Evolutionary conservation across 345 rosid species (phyloP), one percentile per base, ranked within the genome.

Genomic region (Bretschneidera sinensis): DNA sequence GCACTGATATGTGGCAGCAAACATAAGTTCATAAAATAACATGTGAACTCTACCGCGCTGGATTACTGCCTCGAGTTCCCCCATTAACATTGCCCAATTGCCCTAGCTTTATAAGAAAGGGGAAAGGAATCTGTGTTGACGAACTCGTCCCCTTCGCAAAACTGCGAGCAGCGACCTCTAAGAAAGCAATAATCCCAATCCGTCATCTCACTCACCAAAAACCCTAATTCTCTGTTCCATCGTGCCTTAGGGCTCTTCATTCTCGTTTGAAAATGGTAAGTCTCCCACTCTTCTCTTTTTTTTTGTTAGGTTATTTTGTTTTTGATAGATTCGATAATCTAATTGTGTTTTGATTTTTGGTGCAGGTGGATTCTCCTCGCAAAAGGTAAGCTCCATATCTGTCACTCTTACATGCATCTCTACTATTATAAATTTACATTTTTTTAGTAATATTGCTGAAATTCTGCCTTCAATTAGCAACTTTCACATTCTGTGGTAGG

Each of bases 321-420:
- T 9, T 5, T 39, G 45, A 4, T 39, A 9, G 45, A 39, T 39
- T 1, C 4, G 9, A 31, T 31, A 31, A 31, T 31, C 35, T 31
- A 4, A 31, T 4, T 31, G 35, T 9, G 4, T 31, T 17, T 60
- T 69, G 2, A 5, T 39, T 43, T 9, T 60, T 53, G 54, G 59
- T 58, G 65, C 87, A 91, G 96, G 89, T 74, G 43, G 94, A 81
- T 73, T 85, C 87, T 71, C 94, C 89, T 59, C 74, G 58, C 34
- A 76, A 53, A 79, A 88, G 85, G 96, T 86, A 72, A 75, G 70
- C 63, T 57, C 66, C 61, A 9, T 56, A 57, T 33, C 18, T 9
- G 51, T 24, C 15, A 0, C 17, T 14, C 43, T 49, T 24, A 6
- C 0, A 10, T 54, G 43, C 4, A 14, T 39, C 45, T 5, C 45